These are phyloP conservation scores for Phaffia rhodozyma DNA, from an alignment of 1,284 basidiomycete genomes.

Conservation along the genomic window DNA sequence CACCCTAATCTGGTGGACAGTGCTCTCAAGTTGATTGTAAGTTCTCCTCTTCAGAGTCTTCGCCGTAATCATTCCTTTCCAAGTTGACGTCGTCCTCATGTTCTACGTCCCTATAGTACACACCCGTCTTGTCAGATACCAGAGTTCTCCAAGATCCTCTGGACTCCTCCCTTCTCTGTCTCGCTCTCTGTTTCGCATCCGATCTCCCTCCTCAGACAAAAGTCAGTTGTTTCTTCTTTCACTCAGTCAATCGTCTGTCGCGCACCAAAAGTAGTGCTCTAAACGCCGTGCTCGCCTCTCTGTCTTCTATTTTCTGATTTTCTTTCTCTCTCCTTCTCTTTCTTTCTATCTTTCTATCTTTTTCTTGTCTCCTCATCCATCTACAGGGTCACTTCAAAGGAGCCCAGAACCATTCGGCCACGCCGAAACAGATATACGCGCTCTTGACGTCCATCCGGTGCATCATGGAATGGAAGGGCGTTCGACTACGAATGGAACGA, in stretches of 20 bases:
- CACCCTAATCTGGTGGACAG: slow-evolving; percentile 12
- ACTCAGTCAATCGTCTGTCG: no score
- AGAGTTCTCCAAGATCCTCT: slow-evolving; percentile 10
- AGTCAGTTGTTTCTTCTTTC: not conserved
- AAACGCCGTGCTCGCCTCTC: no score
- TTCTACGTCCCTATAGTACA: not conserved
- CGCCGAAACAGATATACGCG: not conserved
- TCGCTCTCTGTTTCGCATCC: slow-evolving; percentile 11
- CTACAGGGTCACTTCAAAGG: slow-evolving; percentile 10
- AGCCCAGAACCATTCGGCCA: slow-evolving; percentile 2
- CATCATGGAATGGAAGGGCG: slow-evolving; percentile 6
- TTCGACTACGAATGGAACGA: slow-evolving; percentile 1
- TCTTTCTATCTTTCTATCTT: no score
- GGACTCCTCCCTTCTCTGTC: slow-evolving; percentile 8
- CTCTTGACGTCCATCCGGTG: not conserved
- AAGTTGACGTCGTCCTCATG: not conserved
- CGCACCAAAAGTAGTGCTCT: no score
- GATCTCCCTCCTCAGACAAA: slow-evolving; percentile 16
- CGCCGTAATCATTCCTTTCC: not conserved
- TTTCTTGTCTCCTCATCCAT: not conserved
- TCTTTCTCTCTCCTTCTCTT: no score
- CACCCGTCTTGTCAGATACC: slow-evolving; percentile 11
- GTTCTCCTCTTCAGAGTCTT: not conserved
- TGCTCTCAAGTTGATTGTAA: slow-evolving; percentile 13
- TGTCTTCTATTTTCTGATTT: no score